Conservation (phyloP, 164 flowering plant genomes). For the Paratinospora sagittata region DNA sequence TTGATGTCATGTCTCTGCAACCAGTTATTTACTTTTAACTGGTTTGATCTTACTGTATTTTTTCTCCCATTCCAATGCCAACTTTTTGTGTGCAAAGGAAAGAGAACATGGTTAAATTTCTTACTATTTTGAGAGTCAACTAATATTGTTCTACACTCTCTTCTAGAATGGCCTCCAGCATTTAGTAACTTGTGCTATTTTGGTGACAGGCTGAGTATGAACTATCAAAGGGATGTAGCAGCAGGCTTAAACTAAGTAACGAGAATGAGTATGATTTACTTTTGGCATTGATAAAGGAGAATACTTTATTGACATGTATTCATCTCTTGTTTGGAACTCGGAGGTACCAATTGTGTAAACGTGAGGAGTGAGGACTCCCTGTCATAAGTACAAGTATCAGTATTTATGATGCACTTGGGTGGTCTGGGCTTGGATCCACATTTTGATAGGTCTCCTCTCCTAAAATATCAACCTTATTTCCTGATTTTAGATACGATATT, state of each 20-base stretch:
- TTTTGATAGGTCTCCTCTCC: background rate
- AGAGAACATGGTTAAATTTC: background rate
- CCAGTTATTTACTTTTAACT: background rate
- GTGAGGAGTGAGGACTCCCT: background rate
- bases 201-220: conserved; percentile 65
- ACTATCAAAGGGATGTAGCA: conserved; percentile 53
- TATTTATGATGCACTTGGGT: background rate
- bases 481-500: background rate
- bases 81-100: background rate
- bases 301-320: background rate
- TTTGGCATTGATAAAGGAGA: background rate
- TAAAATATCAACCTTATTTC: background rate
- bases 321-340: background rate
- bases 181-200: background rate
- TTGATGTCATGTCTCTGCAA: conserved; percentile 1
- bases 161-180: background rate
- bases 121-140: background rate
- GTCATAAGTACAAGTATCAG: background rate
- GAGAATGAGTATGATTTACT: conserved; percentile 60
- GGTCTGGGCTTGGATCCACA: background rate
- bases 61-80: background rate
- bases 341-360: background rate
- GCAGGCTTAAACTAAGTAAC: conserved; percentile 51
- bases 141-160: background rate
- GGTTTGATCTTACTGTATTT: background rate